Conservation (phyloP, 352 stramenopile genomes). For the Phytophthora capsici region DNA sequence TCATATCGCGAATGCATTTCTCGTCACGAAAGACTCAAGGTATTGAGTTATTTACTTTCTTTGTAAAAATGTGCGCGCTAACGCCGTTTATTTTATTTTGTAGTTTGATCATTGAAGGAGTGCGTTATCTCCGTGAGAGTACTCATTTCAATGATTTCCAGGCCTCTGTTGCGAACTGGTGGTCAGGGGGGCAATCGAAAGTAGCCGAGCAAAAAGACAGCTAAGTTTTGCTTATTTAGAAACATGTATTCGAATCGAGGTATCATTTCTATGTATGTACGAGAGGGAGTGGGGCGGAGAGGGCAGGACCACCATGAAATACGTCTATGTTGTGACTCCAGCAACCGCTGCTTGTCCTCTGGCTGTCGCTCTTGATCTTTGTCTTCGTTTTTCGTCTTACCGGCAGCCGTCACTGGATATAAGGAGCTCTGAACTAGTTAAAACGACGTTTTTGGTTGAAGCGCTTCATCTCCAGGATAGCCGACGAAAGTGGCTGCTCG, state of each 20-base stretch:
- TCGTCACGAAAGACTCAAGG: slow-evolving; percentile 65
- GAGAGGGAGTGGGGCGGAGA: slow-evolving; percentile 31
- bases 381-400: slow-evolving; percentile 26
- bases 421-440: slow-evolving; percentile 55
- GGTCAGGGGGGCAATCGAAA: slow-evolving; percentile 26
- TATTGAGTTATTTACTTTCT: slow-evolving; percentile 11
- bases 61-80: slow-evolving; percentile 3
- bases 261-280: slow-evolving; percentile 51
- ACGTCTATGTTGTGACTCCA: slow-evolving; percentile 50
- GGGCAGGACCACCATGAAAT: slow-evolving; percentile 43
- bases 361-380: slow-evolving; percentile 27
- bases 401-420: slow-evolving; percentile 30
- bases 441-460: slow-evolving; percentile 91
- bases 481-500: slow-evolving; percentile 81
- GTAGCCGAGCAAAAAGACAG: slow-evolving; percentile 5
- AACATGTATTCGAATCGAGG: slow-evolving; percentile 44
- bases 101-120: slow-evolving; percentile 62
- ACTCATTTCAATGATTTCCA: slow-evolving; percentile 60
- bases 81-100: background rate
- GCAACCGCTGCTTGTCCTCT: slow-evolving; percentile 35
- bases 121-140: slow-evolving; percentile 61
- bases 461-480: slow-evolving; percentile 89
- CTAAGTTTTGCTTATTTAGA: slow-evolving; percentile 27
- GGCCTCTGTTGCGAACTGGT: slow-evolving; percentile 51
- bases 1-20: slow-evolving; percentile 58